Evolutionary conservation across 208 protist genomes (phyloP), one percentile per base, ranked within the genome.

Genomic region (Lotmaria passim): DNA sequence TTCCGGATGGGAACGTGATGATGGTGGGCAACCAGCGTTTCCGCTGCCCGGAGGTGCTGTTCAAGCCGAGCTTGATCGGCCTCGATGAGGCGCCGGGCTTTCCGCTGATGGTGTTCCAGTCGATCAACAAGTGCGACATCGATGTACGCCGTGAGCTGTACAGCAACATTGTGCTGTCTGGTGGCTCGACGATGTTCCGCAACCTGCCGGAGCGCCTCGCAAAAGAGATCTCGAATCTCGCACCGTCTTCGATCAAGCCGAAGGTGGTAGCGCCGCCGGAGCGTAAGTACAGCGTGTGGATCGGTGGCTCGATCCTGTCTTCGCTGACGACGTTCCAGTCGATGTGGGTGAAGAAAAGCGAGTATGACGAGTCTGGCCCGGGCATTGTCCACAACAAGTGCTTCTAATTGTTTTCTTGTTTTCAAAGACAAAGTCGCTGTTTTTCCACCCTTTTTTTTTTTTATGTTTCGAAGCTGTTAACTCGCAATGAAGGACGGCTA

Each of bases 321-420:
- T 98, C 96, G 26, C 88, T 99, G 34, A 90, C 89, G 19, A 98
- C 97, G 26, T 99, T 99, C 86, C 86, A 98, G 63, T 85, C 97
- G 59, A 98, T 98, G 93, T 99, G 98, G 97, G 98, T 99, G 67
- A 96, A 97, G 66, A 98, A 99, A 85, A 85, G 97, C 63, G 98
- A 99, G 79, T 99, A 99, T 77, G 96, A 99, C 56, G 98, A 99
- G 83, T 78, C 81, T 47, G 98, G 98, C 26, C 91, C 98, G 12
- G 81, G 83, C 36, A 99, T 99, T 63, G 96, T 99, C 23, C 97
- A 99, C 88, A 93, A 92, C 76, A 99, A 99, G 81, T 99, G 98
- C 84, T 98, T 97, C 68, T 97, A 91, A 24, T 50, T 19, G 17
- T 50, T 50, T 50, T 21, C n/a, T 50, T 23, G 7, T 19, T 5